A percentile compares a stretch with the other conserved stretches of the same genome.
These are phyloP conservation scores for Fusarium devonianum DNA, from an alignment of 2,329 filamentous ascomycete genomes.

Conservation along the genomic window DNA sequence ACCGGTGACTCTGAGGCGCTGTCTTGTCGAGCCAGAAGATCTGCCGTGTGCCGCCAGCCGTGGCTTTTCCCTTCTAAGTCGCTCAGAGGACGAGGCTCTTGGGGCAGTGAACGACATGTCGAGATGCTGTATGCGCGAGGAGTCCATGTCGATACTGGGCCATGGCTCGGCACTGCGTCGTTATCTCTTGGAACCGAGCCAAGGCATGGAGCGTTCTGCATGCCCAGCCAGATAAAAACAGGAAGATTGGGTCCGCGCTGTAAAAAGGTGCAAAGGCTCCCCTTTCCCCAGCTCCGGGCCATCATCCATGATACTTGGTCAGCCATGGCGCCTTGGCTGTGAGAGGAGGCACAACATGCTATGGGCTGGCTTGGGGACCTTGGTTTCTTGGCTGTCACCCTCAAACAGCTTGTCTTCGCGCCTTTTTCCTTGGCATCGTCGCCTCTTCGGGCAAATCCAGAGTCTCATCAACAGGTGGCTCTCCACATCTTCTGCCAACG, in stretches of 20 bases:
- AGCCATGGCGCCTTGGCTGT: constrained; percentile 31
- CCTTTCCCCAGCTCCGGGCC: constrained; percentile 6
- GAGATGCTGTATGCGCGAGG: constrained; percentile 13
- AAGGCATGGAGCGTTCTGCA: constrained; percentile 1
- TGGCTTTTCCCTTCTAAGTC: not conserved
- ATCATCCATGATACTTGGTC: constrained; percentile 26
- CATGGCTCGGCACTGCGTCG: constrained; percentile 16
- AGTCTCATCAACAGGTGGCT: constrained; percentile 17
- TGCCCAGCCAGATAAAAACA: constrained; percentile 31
- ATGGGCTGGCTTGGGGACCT: constrained; percentile 25
- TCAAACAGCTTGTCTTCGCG: constrained; percentile 22
- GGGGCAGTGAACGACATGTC: constrained; percentile 1
- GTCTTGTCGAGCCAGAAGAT: not conserved
- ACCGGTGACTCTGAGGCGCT: constrained; percentile 8
- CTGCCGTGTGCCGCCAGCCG: not conserved
- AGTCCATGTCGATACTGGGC: constrained; percentile 4
- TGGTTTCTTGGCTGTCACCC: constrained; percentile 25
- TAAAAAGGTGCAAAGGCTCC: too few species aligned
- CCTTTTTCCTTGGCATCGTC: constrained; percentile 31
- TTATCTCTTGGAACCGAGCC: constrained; percentile 28
- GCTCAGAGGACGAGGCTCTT: not conserved
- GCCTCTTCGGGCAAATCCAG: constrained; percentile 34
- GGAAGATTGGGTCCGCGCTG: constrained; percentile 19
- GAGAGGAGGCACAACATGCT: constrained; percentile 32
- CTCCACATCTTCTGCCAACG: constrained; percentile 27